A percentile compares a stretch with the other conserved stretches of the same genome.
phyloP scores from a whole-genome alignment of 148 eudicot species.

The Vaccinium vitisidaea region DNA sequence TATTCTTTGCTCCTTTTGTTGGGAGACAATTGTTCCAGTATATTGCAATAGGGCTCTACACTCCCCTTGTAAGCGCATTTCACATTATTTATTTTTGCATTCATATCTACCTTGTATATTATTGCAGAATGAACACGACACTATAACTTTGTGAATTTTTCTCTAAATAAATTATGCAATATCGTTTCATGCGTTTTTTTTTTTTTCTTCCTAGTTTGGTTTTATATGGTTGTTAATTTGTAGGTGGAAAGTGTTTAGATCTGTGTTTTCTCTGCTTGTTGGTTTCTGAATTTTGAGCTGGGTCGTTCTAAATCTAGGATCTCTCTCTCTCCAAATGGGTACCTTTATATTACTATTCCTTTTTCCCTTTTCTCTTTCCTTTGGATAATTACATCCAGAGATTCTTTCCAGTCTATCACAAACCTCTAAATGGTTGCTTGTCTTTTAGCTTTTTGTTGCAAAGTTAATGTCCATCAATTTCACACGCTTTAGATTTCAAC shows the following conservation, averaged over 20 bases:
- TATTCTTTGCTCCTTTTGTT: conserved; percentile 97
- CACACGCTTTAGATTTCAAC: not conserved
- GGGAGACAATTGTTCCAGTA: conserved; percentile 74
- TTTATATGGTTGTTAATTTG: conserved; percentile 8
- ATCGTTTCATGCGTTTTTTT: too few species aligned
- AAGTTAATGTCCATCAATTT: not conserved
- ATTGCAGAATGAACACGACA: too few species aligned
- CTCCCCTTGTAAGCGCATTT: conserved; percentile 74
- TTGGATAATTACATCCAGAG: not conserved
- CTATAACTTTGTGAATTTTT: too few species aligned
- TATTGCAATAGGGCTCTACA: conserved; percentile 76
- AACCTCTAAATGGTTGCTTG: conserved; percentile 13
- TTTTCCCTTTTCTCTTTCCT: not conserved
- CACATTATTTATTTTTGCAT: not conserved
- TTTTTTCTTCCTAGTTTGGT: not conserved
- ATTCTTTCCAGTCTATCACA: not conserved
- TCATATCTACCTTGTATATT: not conserved
- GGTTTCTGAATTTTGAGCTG: conserved; percentile 19
- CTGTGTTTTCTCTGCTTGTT: conserved; percentile 37
- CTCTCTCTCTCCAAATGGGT: conserved; percentile 20
- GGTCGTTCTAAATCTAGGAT: conserved; percentile 6
- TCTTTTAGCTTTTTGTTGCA: conserved; percentile 11
- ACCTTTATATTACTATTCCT: conserved; percentile 18
- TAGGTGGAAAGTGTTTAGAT: conserved; percentile 39
- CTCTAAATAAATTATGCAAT: too few species aligned